Base-by-base conservation (phyloP, 176 grass and related monocot species). In the Lolium multiflorum region DNA sequence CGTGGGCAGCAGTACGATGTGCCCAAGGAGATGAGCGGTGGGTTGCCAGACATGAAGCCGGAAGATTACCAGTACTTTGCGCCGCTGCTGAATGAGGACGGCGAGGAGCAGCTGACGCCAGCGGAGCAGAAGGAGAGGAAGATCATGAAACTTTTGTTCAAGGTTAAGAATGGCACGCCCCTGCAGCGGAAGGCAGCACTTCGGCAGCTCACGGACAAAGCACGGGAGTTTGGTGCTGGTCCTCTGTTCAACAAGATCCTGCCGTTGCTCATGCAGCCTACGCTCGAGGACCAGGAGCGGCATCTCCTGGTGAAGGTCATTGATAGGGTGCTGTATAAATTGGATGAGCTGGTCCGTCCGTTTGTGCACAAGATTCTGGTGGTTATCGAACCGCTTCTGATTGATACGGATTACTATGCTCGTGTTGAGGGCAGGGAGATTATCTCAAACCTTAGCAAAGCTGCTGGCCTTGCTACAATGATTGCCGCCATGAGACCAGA, bases 61-160 rank as follows among this genome's bases (percentile, higher is more conserved):
- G 97, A 99, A 77, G 97, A 99, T 91, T 99, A 94, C 87, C 97
- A 99, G 54, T 96, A 96, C 86, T 99, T 99, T 85, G 97, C 87
- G 47, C 78, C 94, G 37, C 71, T 99, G 56, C 65, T 99, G 80
- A 96, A 94, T 81, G 97, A 99, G 80, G 97, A 99, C 0, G 94
- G 91, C 66, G 97, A 99, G 86, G 97, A 99, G 26, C 82, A 96
- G 82, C 87, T 99, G 16, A 96, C 97, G 0, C 92, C 97, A 14
- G 97, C 96, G 82, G 92, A 96, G 54, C 97, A 96, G 64, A 96
- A 99, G 59, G 97, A 99, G 61, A 96, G 97, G 58, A 99, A 96
- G 56, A 96, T 99, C 83, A 93, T 96, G 97, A 99, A 92, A 76
- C 82, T 99, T 17, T 57, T 97, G 80, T 90, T 92, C 52, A 94